A percentile compares a stretch with the other conserved stretches of the same genome.
Evolutionary conservation across 169 alveolate species (phyloP).

Genomic region (Cryptosporidium viatorum): DNA sequence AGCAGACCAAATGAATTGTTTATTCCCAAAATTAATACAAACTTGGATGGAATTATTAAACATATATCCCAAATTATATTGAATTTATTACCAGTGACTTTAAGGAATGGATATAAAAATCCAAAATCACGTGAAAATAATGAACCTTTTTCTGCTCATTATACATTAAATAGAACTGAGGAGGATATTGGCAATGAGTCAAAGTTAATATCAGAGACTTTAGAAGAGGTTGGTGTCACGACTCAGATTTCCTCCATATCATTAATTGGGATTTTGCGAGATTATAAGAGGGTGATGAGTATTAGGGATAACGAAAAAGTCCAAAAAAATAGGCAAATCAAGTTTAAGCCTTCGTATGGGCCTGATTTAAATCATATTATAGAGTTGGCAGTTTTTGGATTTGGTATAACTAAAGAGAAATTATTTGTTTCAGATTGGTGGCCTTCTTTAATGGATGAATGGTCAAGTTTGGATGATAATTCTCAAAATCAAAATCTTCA

Average conservation of each 20-base stretch:
- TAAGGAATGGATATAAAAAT: constrained; percentile 54
- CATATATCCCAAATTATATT: constrained; percentile 29
- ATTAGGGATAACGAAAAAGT: background rate
- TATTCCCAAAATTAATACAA: constrained; percentile 18
- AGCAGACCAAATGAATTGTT: constrained; percentile 25
- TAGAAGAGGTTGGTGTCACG: constrained; percentile 69
- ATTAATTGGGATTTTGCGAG: constrained; percentile 28
- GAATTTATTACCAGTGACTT: constrained; percentile 37
- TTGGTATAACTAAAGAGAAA: constrained; percentile 37
- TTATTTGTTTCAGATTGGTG: constrained; percentile 62
- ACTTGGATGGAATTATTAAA: constrained; percentile 16
- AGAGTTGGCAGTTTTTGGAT: constrained; percentile 45
- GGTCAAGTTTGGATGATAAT: background rate
- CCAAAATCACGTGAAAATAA: constrained; percentile 16
- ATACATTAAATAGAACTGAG: constrained; percentile 17
- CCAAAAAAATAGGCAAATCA: background rate
- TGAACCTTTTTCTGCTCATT: background rate
- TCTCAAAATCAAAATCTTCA: background rate
- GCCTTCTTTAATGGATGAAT: constrained; percentile 14
- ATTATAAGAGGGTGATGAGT: background rate
- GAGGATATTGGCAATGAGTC: constrained; percentile 66
- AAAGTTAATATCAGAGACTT: constrained; percentile 25
- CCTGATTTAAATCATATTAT: constrained; percentile 4
- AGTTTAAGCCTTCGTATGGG: background rate
- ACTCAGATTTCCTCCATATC: constrained; percentile 55